Evolutionary conservation across 176 grass and related monocot species (phyloP).

Genomic region (Eremochloa ophiuroides): DNA sequence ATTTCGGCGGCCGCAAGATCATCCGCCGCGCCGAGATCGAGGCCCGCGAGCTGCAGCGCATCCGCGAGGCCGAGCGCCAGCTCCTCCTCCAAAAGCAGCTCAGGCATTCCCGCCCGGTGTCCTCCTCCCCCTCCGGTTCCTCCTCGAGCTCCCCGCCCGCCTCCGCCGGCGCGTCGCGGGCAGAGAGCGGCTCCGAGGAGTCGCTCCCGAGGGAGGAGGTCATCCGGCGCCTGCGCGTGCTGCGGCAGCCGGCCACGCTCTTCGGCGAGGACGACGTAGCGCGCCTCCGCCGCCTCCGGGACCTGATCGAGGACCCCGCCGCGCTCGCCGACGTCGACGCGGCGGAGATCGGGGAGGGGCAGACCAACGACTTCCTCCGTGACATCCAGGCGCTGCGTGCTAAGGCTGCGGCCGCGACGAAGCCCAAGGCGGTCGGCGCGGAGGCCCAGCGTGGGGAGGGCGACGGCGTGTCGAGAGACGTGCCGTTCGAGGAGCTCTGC

Average conservation of each 20-base stretch:
- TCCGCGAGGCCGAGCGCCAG: constrained; percentile 39
- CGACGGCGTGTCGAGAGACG: constrained; percentile 18
- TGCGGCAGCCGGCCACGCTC: constrained; percentile 60
- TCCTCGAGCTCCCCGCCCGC: background rate
- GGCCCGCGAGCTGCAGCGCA: constrained; percentile 47
- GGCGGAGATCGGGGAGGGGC: constrained; percentile 61
- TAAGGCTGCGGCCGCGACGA: constrained; percentile 27
- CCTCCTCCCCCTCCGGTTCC: constrained; percentile 15
- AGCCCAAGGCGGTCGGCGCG: constrained; percentile 24
- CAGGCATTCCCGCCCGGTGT: background rate
- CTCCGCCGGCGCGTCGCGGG: background rate
- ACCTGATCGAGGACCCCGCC: constrained; percentile 41
- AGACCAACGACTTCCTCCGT: constrained; percentile 84
- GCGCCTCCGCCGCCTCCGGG: constrained; percentile 41
- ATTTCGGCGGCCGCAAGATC: constrained; percentile 56
- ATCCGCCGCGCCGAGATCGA: constrained; percentile 62
- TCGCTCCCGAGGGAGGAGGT: constrained; percentile 57
- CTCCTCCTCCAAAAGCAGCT: constrained; percentile 33
- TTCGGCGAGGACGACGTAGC: constrained; percentile 69
- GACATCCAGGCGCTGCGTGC: constrained; percentile 54
- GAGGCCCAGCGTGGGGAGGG: constrained; percentile 11
- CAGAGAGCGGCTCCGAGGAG: background rate
- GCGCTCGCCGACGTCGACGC: constrained; percentile 43
- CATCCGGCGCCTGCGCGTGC: constrained; percentile 55
- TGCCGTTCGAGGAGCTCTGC: constrained; percentile 58